Evolutionary conservation across 106 monocot genomes (phyloP).

Genomic region (Amphibolis antarctica): DNA sequence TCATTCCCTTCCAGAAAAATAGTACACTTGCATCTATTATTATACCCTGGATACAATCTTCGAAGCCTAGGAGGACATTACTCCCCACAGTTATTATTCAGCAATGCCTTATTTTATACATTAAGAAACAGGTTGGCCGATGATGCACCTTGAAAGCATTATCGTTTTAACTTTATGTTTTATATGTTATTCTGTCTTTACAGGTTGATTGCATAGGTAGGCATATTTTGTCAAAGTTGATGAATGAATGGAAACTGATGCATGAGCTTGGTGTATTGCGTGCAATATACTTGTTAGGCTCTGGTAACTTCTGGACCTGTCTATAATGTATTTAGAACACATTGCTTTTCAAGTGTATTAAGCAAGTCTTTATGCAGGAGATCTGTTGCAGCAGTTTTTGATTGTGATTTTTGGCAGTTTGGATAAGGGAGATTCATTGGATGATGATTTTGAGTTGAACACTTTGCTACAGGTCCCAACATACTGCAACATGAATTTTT

Average conservation of each 20-base stretch:
- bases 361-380: conserved; percentile 42
- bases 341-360: not conserved
- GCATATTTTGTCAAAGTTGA: conserved; percentile 63
- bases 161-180: not conserved
- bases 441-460: conserved; percentile 97
- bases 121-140: conserved; percentile 56
- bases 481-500: not conserved
- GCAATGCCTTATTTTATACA: conserved; percentile 56
- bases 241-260: conserved; percentile 89
- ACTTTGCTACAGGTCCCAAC: conserved; percentile 58
- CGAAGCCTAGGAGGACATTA: conserved; percentile 24
- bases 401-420: conserved; percentile 59
- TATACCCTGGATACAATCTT: conserved; percentile 46
- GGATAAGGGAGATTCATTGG: conserved; percentile 73
- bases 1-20: conserved; percentile 81
- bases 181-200: not conserved
- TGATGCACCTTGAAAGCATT: not conserved
- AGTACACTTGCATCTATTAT: conserved; percentile 66
- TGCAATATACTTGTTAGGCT: conserved; percentile 84
- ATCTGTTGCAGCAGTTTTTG: conserved; percentile 79
- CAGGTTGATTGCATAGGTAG: conserved; percentile 86
- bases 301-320: conserved; percentile 34
- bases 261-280: conserved; percentile 77
- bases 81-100: conserved; percentile 62
- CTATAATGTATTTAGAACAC: not conserved